Percentiles rank a stretch among this genome's conserved stretches.
These are phyloP conservation scores for Exophiala calicioides DNA, from an alignment of 2,329 filamentous ascomycete genomes.

Conservation along the genomic window DNA sequence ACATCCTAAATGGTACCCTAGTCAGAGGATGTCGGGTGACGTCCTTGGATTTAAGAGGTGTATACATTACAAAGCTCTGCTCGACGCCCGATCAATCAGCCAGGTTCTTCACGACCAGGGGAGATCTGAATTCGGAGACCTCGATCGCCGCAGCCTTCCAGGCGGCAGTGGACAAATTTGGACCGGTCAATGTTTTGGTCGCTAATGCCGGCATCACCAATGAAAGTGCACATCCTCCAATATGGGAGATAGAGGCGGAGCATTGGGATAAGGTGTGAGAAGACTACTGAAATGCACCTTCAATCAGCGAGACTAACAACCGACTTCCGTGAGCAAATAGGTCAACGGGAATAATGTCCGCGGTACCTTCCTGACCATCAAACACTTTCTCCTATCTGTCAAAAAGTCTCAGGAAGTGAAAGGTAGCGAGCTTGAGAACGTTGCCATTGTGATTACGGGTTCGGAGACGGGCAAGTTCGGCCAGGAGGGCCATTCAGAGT, in stretches of 20 bases:
- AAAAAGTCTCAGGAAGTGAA: slow-evolving; percentile 41
- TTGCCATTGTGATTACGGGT: slow-evolving; percentile 56
- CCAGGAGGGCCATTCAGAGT: slow-evolving; percentile 52
- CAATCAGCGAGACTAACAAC: too few relatives aligned
- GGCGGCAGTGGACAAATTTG: slow-evolving; percentile 40
- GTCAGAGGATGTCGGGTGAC: slow-evolving; percentile 58
- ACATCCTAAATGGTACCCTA: slow-evolving; percentile 31
- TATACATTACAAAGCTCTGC: slow-evolving; percentile 34
- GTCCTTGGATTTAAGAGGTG: slow-evolving; percentile 50
- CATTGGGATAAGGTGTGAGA: slow-evolving; percentile 51
- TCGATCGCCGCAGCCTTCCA: slow-evolving; percentile 45
- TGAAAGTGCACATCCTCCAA: slow-evolving; percentile 49
- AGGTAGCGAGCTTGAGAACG: slow-evolving; percentile 48
- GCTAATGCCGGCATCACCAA: slow-evolving; percentile 57
- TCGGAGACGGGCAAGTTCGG: slow-evolving; percentile 56
- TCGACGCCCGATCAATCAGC: slow-evolving; percentile 35
- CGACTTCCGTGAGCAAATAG: slow-evolving; percentile 34
- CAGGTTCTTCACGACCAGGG: slow-evolving; percentile 45
- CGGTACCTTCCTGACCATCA: slow-evolving; percentile 58
- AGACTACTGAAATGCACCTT: too few relatives aligned
- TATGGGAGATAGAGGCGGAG: slow-evolving; percentile 56
- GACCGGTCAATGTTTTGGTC: slow-evolving; percentile 55
- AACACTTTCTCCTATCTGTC: slow-evolving; percentile 54
- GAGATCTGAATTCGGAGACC: slow-evolving; percentile 52
- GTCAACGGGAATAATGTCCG: slow-evolving; percentile 52